Conservation (phyloP, 306 rosid genomes). For the Castanospermum australe region DNA sequence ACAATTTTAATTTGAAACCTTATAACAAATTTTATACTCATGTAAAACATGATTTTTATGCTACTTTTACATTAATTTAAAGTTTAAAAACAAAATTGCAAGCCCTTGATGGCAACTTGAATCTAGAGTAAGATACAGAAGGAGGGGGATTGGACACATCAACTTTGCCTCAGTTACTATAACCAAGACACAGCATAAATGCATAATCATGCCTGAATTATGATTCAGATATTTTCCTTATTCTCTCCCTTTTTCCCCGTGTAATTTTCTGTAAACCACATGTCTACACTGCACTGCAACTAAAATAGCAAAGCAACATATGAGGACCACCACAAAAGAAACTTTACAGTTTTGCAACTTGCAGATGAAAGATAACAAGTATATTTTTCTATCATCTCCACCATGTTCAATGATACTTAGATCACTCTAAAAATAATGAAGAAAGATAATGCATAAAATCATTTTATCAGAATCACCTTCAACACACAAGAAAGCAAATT, state of each 20-base stretch:
- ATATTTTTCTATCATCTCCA: background rate
- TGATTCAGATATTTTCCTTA: background rate
- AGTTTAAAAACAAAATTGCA: background rate
- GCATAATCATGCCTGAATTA: background rate
- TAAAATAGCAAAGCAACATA: background rate
- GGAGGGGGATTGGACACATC: background rate
- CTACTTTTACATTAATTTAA: background rate
- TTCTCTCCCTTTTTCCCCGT: background rate
- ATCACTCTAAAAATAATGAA: background rate
- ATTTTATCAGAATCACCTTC: background rate
- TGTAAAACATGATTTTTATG: background rate
- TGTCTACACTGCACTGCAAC: background rate
- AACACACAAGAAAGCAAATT: background rate
- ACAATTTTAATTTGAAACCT: background rate
- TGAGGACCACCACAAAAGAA: background rate
- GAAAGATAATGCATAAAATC: background rate
- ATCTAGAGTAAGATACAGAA: background rate
- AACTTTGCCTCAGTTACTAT: background rate
- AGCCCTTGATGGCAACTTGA: background rate
- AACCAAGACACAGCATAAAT: background rate
- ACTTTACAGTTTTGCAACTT: background rate
- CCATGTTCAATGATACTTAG: background rate
- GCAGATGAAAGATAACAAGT: background rate
- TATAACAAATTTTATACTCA: background rate
- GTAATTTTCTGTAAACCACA: background rate